These are phyloP conservation scores for Tolypocladium ovalisporum DNA, from an alignment of 2,329 filamentous ascomycete genomes.

Conservation along the genomic window DNA sequence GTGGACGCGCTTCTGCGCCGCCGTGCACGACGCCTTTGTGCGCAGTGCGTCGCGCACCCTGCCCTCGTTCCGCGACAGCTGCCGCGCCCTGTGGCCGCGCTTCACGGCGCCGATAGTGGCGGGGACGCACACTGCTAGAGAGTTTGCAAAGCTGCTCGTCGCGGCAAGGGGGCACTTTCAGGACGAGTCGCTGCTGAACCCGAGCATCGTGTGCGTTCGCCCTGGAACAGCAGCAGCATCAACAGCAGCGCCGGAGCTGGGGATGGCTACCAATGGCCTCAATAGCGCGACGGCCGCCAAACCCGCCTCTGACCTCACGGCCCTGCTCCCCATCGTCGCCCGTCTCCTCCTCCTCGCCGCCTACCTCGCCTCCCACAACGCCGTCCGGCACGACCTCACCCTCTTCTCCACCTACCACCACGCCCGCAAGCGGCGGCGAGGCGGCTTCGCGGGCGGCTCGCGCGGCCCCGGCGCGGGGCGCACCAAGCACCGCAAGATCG, in stretches of 20 bases:
- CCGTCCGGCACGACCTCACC: constrained; percentile 57
- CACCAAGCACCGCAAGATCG: constrained; percentile 58
- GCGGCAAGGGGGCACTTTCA: constrained; percentile 59
- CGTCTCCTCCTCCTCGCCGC: constrained; percentile 65
- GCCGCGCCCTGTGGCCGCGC: constrained; percentile 68
- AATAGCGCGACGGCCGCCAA: neutral
- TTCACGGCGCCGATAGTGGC: constrained; percentile 71
- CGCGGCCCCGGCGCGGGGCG: constrained; percentile 11
- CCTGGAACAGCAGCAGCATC: neutral
- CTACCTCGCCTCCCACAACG: constrained; percentile 75
- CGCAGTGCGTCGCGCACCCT: constrained; percentile 74
- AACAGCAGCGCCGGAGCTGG: neutral
- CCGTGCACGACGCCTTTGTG: constrained; percentile 78
- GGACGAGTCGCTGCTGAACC: constrained; percentile 58
- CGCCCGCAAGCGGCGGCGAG: constrained; percentile 36
- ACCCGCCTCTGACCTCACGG: constrained; percentile 33
- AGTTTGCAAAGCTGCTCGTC: constrained; percentile 77
- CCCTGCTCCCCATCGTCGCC: constrained; percentile 58
- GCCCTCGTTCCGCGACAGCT: constrained; percentile 58
- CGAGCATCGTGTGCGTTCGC: constrained; percentile 37
- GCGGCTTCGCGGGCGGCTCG: constrained; percentile 24
- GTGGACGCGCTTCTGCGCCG: constrained; percentile 70
- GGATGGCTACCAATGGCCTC: neutral
- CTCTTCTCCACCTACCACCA: constrained; percentile 66
- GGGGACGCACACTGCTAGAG: constrained; percentile 62